A percentile compares a stretch with the other conserved stretches of the same genome.
These are phyloP conservation scores for Schizopora paradoxa DNA, from an alignment of 1,284 basidiomycete species.

Conservation along the genomic window DNA sequence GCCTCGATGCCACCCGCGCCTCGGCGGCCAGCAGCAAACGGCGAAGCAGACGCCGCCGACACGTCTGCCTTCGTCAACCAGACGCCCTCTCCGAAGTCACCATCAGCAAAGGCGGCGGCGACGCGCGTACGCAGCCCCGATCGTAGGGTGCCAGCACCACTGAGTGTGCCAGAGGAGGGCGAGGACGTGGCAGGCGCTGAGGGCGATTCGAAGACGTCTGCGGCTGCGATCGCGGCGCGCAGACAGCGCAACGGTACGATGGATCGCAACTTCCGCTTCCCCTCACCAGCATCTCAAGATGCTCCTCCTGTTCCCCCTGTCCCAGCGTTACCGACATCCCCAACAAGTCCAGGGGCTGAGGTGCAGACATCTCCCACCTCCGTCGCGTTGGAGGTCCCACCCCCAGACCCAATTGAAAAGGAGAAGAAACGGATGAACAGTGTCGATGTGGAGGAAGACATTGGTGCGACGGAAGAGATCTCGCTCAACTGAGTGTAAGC, in stretches of 20 bases:
- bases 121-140: constrained; percentile 18
- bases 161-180: constrained; percentile 48
- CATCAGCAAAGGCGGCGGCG: constrained; percentile 22
- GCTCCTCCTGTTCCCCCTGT: constrained; percentile 24
- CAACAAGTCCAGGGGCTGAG: constrained; percentile 20
- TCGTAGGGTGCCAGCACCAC: constrained; percentile 26
- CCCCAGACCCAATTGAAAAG: constrained; percentile 72
- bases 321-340: constrained; percentile 14
- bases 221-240: constrained; percentile 20
- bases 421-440: constrained; percentile 49
- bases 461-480: constrained; percentile 71
- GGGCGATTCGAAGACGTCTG: constrained; percentile 10
- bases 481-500: constrained; percentile 37
- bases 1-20: constrained; percentile 59
- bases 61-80: constrained; percentile 39
- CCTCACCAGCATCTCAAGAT: constrained; percentile 31
- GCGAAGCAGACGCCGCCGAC: constrained; percentile 30
- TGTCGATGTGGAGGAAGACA: constrained; percentile 50
- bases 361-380: constrained; percentile 34
- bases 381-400: constrained; percentile 61
- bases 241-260: constrained; percentile 55
- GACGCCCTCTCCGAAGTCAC: constrained; percentile 23
- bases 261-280: constrained; percentile 76
- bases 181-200: constrained; percentile 24
- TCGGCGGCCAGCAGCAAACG: constrained; percentile 32